Base-by-base conservation (phyloP, 2,329 filamentous ascomycete species). In the Penicillium sp. region DNA sequence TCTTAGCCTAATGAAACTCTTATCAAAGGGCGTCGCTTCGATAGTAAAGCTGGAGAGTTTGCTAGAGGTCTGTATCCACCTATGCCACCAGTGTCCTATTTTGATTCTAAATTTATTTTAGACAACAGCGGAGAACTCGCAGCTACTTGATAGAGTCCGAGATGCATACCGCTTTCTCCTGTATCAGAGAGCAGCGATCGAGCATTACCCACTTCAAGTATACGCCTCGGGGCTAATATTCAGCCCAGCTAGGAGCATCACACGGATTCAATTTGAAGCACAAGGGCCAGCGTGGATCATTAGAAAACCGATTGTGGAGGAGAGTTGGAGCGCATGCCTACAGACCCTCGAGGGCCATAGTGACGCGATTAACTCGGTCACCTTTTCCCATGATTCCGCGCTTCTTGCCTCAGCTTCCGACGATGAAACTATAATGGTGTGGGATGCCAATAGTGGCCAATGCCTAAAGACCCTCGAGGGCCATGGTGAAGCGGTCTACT, bases 121-220 rank as follows among this genome's bases (percentile, higher is more conserved):
- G 14, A 14, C 11, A 19, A 19, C 33, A 39, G 21, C 9, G 14
- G n/a, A 42, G 31, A 25, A 31, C 7, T 26, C 16, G 1, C 8
- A 21, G 3, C 25, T 51, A 21, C 3, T 43, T 19, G 11, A 27
- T 19, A 19, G 35, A 51, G 23, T 45, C 3, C 3, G 27, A 11
- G 44, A 82, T 55, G 52, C 37, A 16, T 33, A 10, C 42, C 37
- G 31, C 4, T 55, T 54, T 45, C 4, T 37, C 8, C 54, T 48
- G 11, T 33, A 57, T 23, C 14, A 21, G 23, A 51, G 29, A 47
- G 31, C 54, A 29, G 31, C 19, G 25, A 55, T 55, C 29, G 27
- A 54, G n/a, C 48, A 14, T 79, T 1, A 57, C 56, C 27, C 71
- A 66, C 37, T 68, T 64, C 71, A 75, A 58, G 52, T 69, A 9